phyloP scores from a whole-genome alignment of 345 rosid species.

The Syzygium aromaticum region DNA sequence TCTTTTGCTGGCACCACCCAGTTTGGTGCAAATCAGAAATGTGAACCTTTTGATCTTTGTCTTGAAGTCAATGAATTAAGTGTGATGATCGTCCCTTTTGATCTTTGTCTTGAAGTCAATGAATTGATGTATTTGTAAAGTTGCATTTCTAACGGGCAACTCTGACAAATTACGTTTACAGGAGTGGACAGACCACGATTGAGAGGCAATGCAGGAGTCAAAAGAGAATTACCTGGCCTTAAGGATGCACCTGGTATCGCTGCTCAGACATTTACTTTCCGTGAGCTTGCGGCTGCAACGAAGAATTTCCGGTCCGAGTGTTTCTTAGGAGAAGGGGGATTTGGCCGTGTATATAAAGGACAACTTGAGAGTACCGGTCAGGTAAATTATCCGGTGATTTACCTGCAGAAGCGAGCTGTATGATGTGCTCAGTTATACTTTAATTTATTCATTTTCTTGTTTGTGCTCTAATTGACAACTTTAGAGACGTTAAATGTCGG shows the following conservation, averaged over 20 bases:
- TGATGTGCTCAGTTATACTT: not conserved
- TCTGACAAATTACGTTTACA: constrained; percentile 15
- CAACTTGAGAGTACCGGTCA: constrained; percentile 84
- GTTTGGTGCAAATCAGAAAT: not conserved
- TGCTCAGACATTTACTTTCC: constrained; percentile 84
- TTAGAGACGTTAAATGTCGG: not conserved
- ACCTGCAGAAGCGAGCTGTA: not conserved
- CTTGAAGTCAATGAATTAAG: not conserved
- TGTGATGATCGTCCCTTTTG: too few species aligned
- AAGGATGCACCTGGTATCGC: constrained; percentile 69
- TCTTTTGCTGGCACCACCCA: not conserved
- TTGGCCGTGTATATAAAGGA: constrained; percentile 93
- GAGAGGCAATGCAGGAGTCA: constrained; percentile 56
- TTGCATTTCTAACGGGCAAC: not conserved
- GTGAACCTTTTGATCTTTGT: not conserved
- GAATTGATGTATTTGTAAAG: not conserved
- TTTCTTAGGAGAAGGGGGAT: constrained; percentile 97
- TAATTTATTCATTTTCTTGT: not conserved
- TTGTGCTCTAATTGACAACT: not conserved
- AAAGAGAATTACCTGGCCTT: constrained; percentile 43
- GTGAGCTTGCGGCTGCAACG: constrained; percentile 89
- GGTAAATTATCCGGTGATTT: constrained; percentile 30
- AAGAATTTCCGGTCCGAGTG: constrained; percentile 83
- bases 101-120: too few species aligned
- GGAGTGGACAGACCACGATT: constrained; percentile 70